Evolutionary conservation across 495 filamentous ascomycete genomes (phyloP).

Genomic region (Penicillium silybi): DNA sequence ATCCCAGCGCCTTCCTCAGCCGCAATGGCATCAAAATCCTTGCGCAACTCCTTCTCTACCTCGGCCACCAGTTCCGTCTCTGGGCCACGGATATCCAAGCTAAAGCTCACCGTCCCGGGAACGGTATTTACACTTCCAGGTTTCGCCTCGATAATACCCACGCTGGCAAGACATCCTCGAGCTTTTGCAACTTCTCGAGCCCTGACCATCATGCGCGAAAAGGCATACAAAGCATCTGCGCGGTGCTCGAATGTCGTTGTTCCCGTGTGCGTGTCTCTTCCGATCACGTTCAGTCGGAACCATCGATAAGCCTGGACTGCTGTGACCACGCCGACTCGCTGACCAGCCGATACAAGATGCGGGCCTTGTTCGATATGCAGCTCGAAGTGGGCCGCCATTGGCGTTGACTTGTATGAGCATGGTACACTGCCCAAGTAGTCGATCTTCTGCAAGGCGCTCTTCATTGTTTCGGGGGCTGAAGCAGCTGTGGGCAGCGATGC

Average conservation of each 20-base stretch:
- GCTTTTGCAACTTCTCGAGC: constrained; percentile 58
- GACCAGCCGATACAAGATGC: constrained; percentile 55
- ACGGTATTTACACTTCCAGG: constrained; percentile 75
- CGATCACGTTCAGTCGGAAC: constrained; percentile 63
- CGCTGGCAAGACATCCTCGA: constrained; percentile 58
- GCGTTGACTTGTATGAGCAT: constrained; percentile 56
- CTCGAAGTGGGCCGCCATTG: constrained; percentile 79
- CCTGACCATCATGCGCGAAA: constrained; percentile 64
- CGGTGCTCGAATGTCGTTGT: constrained; percentile 63
- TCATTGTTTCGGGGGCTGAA: constrained; percentile 58
- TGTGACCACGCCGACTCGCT: constrained; percentile 66
- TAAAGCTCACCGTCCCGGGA: constrained; percentile 64
- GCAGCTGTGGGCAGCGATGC: constrained; percentile 40
- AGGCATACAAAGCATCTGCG: constrained; percentile 62
- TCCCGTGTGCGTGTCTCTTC: constrained; percentile 69
- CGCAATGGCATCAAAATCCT: constrained; percentile 56
- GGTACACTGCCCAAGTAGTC: constrained; percentile 61
- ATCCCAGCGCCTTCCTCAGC: constrained; percentile 46
- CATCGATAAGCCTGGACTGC: constrained; percentile 67
- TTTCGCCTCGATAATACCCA: constrained; percentile 63
- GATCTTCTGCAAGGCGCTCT: constrained; percentile 64
- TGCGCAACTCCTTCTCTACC: constrained; percentile 51
- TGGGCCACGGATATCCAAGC: constrained; percentile 66
- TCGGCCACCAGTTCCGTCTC: constrained; percentile 52
- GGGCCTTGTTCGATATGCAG: constrained; percentile 82